phyloP scores from a whole-genome alignment of 805 yeast species.

The Myxozyma sirexii region DNA sequence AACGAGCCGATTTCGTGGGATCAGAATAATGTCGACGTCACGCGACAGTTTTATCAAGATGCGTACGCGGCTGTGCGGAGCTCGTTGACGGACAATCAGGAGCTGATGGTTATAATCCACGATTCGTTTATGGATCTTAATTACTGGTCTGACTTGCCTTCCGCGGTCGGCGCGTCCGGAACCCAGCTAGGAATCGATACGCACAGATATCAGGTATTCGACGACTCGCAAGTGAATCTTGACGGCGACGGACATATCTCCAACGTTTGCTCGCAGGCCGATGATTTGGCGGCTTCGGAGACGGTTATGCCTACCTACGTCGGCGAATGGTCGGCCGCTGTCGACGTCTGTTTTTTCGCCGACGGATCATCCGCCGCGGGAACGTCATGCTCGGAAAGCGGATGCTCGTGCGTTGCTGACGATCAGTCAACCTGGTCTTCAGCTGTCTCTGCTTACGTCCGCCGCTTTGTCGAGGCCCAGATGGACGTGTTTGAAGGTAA shows the following conservation, averaged over 20 bases:
- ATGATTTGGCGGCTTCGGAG: conserved; percentile 9
- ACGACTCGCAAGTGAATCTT: conserved; percentile 46
- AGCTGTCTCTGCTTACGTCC: conserved; percentile 57
- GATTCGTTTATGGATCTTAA: conserved; percentile 72
- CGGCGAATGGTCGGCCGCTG: conserved; percentile 92
- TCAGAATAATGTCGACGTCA: conserved; percentile 55
- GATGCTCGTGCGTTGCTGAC: conserved; percentile 49
- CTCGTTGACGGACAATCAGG: conserved; percentile 40
- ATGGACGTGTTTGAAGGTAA: conserved; percentile 73
- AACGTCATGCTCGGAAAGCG: conserved; percentile 76
- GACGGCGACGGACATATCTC: conserved; percentile 26
- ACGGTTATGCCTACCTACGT: conserved; percentile 47
- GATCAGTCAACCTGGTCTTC: conserved; percentile 61
- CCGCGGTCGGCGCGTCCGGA: conserved; percentile 37
- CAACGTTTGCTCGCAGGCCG: conserved; percentile 15
- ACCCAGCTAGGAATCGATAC: conserved; percentile 77
- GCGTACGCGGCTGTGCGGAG: conserved; percentile 70
- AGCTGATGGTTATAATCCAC: conserved; percentile 68
- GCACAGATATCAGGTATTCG: conserved; percentile 87
- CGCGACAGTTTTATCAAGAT: conserved; percentile 60
- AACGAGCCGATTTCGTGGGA: conserved; percentile 73
- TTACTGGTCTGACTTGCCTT: conserved; percentile 64
- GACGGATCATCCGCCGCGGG: conserved; percentile 79
- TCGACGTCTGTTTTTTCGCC: conserved; percentile 25
- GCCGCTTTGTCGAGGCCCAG: conserved; percentile 84